These are phyloP conservation scores for Colletotrichum kahawae DNA, from an alignment of 2,329 filamentous ascomycete species.

Conservation along the genomic window DNA sequence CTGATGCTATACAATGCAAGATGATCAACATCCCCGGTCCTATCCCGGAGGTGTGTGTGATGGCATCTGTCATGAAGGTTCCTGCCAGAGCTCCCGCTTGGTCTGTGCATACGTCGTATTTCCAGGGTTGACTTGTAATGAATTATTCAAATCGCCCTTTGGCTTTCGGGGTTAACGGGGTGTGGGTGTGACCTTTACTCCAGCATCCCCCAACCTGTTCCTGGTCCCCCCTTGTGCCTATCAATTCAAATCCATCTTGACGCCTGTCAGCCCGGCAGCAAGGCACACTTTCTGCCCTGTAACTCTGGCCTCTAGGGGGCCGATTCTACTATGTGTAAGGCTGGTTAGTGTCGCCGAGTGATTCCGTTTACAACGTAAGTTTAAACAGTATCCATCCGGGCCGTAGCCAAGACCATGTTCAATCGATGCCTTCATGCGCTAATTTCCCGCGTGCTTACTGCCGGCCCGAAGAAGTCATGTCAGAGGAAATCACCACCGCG, in stretches of 20 bases:
- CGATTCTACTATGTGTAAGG: neutral
- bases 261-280: neutral
- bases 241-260: neutral
- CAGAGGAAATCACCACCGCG: neutral
- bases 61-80: neutral
- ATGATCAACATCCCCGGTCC: neutral
- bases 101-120: neutral
- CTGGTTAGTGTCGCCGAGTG: neutral
- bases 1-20: neutral
- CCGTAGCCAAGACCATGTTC: neutral
- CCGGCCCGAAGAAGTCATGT: neutral
- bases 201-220: neutral
- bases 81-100: neutral
- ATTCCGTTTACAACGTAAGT: neutral
- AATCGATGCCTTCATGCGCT: neutral
- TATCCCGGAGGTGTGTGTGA: neutral
- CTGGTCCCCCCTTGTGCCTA: neutral
- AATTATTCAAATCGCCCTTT: neutral
- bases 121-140: neutral
- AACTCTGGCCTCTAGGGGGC: neutral
- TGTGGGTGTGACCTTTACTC: neutral
- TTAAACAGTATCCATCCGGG: neutral
- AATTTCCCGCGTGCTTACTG: neutral
- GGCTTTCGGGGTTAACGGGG: slow-evolving; percentile 6
- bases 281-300: neutral